A percentile compares a stretch with the other conserved stretches of the same genome.
Conservation (phyloP, 2,329 filamentous ascomycete species). For the Epichloe brachyelytri region DNA sequence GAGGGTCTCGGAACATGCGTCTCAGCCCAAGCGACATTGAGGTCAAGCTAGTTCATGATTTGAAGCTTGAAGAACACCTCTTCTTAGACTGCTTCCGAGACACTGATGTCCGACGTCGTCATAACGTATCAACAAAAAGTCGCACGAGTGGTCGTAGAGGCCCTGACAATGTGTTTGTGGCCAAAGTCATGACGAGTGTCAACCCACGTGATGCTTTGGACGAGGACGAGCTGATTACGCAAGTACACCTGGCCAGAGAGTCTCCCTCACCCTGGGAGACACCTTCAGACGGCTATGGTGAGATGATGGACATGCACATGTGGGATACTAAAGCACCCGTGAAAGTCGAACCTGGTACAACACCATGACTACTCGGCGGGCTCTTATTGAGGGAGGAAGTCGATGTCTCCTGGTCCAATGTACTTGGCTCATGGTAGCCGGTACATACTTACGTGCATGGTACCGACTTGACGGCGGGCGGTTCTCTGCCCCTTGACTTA, state of each 20-base stretch:
- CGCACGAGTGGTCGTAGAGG: slow-evolving; percentile 10
- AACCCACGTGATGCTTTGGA: slow-evolving; percentile 21
- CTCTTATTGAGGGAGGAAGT: not conserved
- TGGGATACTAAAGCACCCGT: slow-evolving; percentile 17
- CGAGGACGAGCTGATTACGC: slow-evolving; percentile 23
- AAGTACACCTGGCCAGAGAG: slow-evolving; percentile 14
- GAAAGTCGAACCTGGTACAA: slow-evolving; percentile 15
- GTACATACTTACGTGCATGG: not conserved
- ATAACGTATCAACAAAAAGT: slow-evolving; percentile 23
- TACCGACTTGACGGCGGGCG: not conserved
- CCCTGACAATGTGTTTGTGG: slow-evolving; percentile 20
- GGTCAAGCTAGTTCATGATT: slow-evolving; percentile 33
- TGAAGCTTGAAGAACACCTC: slow-evolving; percentile 25
- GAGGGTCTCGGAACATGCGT: slow-evolving; percentile 34
- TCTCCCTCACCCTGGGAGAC: slow-evolving; percentile 15
- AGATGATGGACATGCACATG: slow-evolving; percentile 17
- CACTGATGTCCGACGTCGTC: slow-evolving; percentile 25
- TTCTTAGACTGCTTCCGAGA: slow-evolving; percentile 27
- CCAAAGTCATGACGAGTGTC: slow-evolving; percentile 28
- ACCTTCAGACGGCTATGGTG: slow-evolving; percentile 11
- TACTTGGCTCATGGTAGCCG: not conserved
- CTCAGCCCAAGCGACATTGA: slow-evolving; percentile 38
- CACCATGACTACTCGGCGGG: slow-evolving; percentile 1
- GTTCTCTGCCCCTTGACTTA: no score
- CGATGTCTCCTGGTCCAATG: not conserved